Evolutionary conservation across 2,329 filamentous ascomycete species (phyloP).

Genomic region (Pseudopithomyces maydicus): DNA sequence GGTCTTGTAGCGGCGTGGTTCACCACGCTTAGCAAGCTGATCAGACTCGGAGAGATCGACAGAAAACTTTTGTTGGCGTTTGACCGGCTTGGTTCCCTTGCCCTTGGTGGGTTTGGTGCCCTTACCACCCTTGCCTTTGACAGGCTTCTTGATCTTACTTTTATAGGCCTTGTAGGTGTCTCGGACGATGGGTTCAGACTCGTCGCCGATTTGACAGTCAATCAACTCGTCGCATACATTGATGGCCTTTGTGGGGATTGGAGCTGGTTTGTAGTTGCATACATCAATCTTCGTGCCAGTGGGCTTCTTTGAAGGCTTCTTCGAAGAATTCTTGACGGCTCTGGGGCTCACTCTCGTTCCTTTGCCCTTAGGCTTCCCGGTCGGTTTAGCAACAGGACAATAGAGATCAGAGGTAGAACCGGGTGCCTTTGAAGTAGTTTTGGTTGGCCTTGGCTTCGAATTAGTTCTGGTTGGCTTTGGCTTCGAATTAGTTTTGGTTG

Average conservation of each 20-base stretch:
- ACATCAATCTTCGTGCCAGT: not conserved
- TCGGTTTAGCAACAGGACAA: not conserved
- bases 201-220: not conserved
- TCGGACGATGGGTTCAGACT: not conserved
- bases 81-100: slow-evolving; percentile 2
- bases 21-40: not conserved
- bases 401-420: not conserved
- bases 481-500: no score
- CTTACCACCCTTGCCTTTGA: not conserved
- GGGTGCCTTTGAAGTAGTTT: not conserved
- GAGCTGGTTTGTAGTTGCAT: not conserved
- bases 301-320: not conserved
- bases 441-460: no score
- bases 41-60: not conserved
- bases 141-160: no score
- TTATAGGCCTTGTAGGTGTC: not conserved
- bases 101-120: not conserved
- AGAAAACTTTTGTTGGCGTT: slow-evolving; percentile 2
- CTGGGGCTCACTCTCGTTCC: not conserved
- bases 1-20: not conserved
- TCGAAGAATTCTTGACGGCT: not conserved
- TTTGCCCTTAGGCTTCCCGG: not conserved
- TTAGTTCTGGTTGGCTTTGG: no score
- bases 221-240: not conserved
- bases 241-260: not conserved